These are phyloP conservation scores for Echinosophora koreensis DNA, from an alignment of 306 rosid genomes.

Conservation along the genomic window DNA sequence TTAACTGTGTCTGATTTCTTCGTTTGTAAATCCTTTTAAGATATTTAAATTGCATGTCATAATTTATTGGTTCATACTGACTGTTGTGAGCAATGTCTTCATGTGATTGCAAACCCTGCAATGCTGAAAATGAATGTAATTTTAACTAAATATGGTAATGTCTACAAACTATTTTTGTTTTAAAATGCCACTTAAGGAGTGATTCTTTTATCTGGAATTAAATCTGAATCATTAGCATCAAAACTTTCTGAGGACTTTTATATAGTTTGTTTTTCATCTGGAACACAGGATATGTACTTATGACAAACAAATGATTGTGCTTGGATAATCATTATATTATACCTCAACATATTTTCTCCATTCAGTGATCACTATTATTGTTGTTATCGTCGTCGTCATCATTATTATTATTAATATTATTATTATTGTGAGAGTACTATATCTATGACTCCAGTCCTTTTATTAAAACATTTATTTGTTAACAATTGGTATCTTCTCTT, in stretches of 20 bases:
- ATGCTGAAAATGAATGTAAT: constrained; percentile 22
- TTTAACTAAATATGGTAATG: background rate
- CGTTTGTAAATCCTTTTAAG: background rate
- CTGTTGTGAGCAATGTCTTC: constrained; percentile 3
- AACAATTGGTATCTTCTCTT: constrained; percentile 16
- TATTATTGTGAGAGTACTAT: background rate
- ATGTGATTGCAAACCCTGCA: constrained; percentile 21
- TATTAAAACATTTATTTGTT: background rate
- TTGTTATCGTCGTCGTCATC: too few species aligned
- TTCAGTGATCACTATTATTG: background rate
- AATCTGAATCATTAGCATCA: background rate
- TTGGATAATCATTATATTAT: constrained; percentile 26
- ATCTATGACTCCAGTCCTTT: constrained; percentile 11
- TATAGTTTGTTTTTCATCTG: constrained; percentile 25
- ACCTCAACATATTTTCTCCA: constrained; percentile 26
- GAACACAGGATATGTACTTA: background rate
- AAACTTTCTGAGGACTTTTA: constrained; percentile 9
- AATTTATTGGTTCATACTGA: background rate
- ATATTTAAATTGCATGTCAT: background rate
- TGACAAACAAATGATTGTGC: constrained; percentile 15
- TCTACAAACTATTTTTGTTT: background rate
- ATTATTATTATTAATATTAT: background rate
- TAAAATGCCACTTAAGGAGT: background rate
- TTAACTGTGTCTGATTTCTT: background rate
- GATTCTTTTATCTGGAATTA: constrained; percentile 18